Percentiles rank a stretch among this genome's conserved stretches.
These are phyloP conservation scores for Scorias spongiosa DNA, from an alignment of 2,329 filamentous ascomycete genomes.

Conservation along the genomic window DNA sequence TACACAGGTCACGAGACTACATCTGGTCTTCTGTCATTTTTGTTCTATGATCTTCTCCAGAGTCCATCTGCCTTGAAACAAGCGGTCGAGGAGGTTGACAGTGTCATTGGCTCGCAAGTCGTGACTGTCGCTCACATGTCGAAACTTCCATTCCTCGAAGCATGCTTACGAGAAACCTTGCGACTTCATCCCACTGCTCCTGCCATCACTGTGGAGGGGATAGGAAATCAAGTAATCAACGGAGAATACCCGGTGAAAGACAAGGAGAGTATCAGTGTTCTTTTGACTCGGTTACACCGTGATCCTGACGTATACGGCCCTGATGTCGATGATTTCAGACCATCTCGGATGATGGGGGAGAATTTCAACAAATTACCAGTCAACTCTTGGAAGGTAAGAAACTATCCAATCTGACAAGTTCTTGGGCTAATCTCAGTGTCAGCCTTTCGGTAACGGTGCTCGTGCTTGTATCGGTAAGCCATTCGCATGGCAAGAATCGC, in stretches of 20 bases:
- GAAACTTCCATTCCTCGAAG: conserved; percentile 39
- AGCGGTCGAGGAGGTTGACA: conserved; percentile 40
- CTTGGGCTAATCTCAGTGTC: no score
- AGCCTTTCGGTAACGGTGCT: conserved; percentile 39
- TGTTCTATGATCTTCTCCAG: conserved; percentile 37
- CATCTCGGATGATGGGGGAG: conserved; percentile 32
- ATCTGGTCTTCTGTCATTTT: conserved; percentile 21
- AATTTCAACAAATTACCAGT: conserved; percentile 25
- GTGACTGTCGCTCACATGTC: conserved; percentile 35
- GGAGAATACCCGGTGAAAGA: conserved; percentile 24
- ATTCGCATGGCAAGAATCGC: conserved; percentile 40
- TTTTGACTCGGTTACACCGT: conserved; percentile 24
- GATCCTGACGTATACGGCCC: conserved; percentile 29
- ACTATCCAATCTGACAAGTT: not conserved
- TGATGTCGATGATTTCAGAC: conserved; percentile 29
- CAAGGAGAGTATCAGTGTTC: conserved; percentile 17
- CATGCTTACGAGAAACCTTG: conserved; percentile 38
- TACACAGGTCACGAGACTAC: conserved; percentile 5
- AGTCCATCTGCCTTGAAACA: conserved; percentile 32
- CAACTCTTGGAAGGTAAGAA: conserved; percentile 30
- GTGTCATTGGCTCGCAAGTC: conserved; percentile 32
- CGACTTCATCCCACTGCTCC: conserved; percentile 41
- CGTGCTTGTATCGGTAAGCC: conserved; percentile 38
- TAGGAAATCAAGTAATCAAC: conserved; percentile 16
- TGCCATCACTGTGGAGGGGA: conserved; percentile 26